These are phyloP conservation scores for Aspergillus leporis DNA, from an alignment of 495 filamentous ascomycete species.

Conservation along the genomic window DNA sequence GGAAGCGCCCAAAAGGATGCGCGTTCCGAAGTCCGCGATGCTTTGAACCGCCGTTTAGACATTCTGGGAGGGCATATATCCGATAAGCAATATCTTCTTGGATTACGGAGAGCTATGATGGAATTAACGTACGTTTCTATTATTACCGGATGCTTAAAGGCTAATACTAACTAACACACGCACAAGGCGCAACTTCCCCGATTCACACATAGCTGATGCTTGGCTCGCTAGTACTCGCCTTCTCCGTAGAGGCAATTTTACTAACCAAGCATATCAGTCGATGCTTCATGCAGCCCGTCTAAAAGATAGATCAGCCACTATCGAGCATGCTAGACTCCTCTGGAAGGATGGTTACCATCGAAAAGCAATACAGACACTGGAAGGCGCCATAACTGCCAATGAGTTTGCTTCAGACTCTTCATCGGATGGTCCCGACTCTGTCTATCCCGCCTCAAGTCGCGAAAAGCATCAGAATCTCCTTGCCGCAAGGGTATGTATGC, in stretches of 20 bases:
- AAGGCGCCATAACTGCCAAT: slow-evolving; percentile 77
- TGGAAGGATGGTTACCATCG: slow-evolving; percentile 94
- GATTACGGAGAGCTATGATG: slow-evolving; percentile 84
- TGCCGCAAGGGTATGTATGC: slow-evolving; percentile 40
- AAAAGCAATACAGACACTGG: slow-evolving; percentile 88
- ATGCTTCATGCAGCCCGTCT: slow-evolving; percentile 85
- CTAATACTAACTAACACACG: slow-evolving; percentile 22
- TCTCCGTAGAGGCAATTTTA: slow-evolving; percentile 79
- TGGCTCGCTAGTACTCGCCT: slow-evolving; percentile 88
- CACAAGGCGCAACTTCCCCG: slow-evolving; percentile 46
- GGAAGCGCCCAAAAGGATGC: slow-evolving; percentile 30
- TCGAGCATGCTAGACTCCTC: slow-evolving; percentile 90
- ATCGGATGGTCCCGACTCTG: slow-evolving; percentile 40
- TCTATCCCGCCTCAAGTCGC: slow-evolving; percentile 32
- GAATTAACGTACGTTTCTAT: slow-evolving; percentile 50
- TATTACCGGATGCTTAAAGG: neutral
- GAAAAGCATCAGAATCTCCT: slow-evolving; percentile 49
- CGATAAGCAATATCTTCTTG: slow-evolving; percentile 94
- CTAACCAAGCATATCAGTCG: slow-evolving; percentile 86
- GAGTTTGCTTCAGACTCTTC: slow-evolving; percentile 58
- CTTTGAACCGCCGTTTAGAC: slow-evolving; percentile 74
- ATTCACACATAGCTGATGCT: slow-evolving; percentile 72
- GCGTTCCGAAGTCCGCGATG: slow-evolving; percentile 48
- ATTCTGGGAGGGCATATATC: slow-evolving; percentile 81
- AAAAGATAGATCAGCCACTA: slow-evolving; percentile 79